Evolutionary conservation across 768 basidiomycete genomes (phyloP), one percentile per base, ranked within the genome.

Genomic region (Macrocybe gigantea): DNA sequence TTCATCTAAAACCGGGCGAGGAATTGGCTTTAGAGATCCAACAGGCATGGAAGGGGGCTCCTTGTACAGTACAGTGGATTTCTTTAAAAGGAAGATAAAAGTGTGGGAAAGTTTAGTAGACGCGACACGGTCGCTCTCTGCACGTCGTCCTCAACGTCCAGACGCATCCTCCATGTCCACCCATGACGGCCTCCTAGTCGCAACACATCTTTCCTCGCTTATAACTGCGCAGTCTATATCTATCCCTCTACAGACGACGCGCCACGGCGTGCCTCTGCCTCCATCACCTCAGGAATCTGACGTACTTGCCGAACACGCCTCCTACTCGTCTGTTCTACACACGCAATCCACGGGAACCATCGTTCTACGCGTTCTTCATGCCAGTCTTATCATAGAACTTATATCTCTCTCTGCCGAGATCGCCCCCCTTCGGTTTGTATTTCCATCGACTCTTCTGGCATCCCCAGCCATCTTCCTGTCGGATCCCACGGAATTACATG

Each of bases 301-400:
- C 59, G 66, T 75, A 6, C 80, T 79, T 39, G 64, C 73, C 8
- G 87, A 91, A 63, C 91, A 93, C 71, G 89, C 91, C 40, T 75
- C 77, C 9, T 77, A 74, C 60, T 74, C 85, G 32, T 73, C 76
- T 13, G 54, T 82, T 45, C 70, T 85, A 48, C 73, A 82, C 53
- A 72, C 82, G 5, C 67, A 72, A 10, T 59, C 64, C 34, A 78
- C 82, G 3, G 85, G 86, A 11, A 75, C 83, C 42, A 72, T 93
- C 45, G 75, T 92, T 44, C 64, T 84, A 41, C 84, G 92, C 50
- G 75, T 90, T 40, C 71, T 92, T 46, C 84, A 92, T 52, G 80
- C 77, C 39, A 85, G 83, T 22, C 65, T 81, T 52, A 82, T 90
- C 43, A 64, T 91, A 38, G 88, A 93, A 58, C 77, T 94, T 40